A percentile compares a stretch with the other conserved stretches of the same genome.
Evolutionary conservation across 2,329 filamentous ascomycete species (phyloP).

Genomic region (Dothistroma septosporum): DNA sequence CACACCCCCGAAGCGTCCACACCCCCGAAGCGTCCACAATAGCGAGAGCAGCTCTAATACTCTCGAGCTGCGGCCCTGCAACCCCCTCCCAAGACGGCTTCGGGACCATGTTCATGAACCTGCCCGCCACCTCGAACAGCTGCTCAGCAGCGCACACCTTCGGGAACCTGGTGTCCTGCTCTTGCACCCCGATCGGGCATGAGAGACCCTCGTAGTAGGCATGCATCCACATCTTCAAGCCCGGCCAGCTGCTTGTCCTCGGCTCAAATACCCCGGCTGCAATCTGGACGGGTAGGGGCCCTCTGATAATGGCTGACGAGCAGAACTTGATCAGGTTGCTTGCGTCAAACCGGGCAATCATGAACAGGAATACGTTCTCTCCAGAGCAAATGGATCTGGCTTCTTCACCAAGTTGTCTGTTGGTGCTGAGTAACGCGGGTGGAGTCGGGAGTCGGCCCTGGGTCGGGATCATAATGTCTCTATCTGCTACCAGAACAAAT

Average conservation of each 20-base stretch:
- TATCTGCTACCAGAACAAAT: neutral
- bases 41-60: neutral
- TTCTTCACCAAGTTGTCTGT: slow-evolving; percentile 36
- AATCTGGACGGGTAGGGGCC: neutral
- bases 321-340: neutral
- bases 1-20: neutral
- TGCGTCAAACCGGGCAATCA: neutral
- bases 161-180: neutral
- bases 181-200: neutral
- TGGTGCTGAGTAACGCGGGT: slow-evolving; percentile 9
- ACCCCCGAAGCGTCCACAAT: neutral
- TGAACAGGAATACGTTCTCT: slow-evolving; percentile 41
- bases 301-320: neutral
- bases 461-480: neutral
- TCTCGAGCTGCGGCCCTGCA: neutral
- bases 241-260: too few relatives aligned
- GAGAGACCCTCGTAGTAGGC: neutral
- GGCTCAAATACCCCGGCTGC: neutral
- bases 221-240: neutral
- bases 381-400: slow-evolving; percentile 43
- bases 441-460: neutral
- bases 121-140: neutral
- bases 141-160: neutral
- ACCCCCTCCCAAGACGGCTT: neutral
- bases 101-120: neutral